Base-by-base conservation (phyloP, 345 rosid species). In the Brassica rapa region DNA sequence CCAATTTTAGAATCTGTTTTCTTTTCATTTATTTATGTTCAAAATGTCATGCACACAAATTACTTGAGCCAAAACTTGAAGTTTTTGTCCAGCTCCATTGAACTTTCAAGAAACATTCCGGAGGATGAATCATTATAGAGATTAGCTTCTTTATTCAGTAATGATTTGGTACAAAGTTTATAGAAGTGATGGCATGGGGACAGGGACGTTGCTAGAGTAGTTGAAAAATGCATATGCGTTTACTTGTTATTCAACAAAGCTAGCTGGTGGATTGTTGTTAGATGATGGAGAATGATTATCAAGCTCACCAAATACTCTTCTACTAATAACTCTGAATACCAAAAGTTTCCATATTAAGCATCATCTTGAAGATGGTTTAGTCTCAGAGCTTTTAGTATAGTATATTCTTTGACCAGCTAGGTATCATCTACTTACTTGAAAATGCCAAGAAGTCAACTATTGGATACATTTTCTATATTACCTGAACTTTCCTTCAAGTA, bases 221-320 rank as follows among this genome's bases (percentile, higher is more conserved):
- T 72, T 59, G 24, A 66, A 21, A 9, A 66, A 8, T 71, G 41
- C 25, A 19, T 49, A 67, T 11, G 56, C 55, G 8, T 65, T 14
- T 68, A 39, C 29, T 74, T 55, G 19, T 75, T 8, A 70, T 63
- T 64, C 70, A 73, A 6, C 56, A 49, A 33, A 59, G 25, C 66
- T 57, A 75, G 67, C 61, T 59, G 24, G 25, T 9, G 39, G 55
- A 66, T 66, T 68, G 69, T 66, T 79, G 74, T 62, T 79, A 62
- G 32, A 46, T 72, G 63, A 60, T 33, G 10, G 6, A 55, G 23
- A 57, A 35, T 35, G 41, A 35, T 63, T 68, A 53, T 33, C 66
- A 71, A 46, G 33, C 74, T 62, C 73, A 68, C 12, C 62, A 5
- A 70, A 32, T 30, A 14, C 15, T 72, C 68, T 33, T 57, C 77